Base-by-base conservation (phyloP, 1,139 yeast genomes). In the Yamadazyma conglobata region DNA sequence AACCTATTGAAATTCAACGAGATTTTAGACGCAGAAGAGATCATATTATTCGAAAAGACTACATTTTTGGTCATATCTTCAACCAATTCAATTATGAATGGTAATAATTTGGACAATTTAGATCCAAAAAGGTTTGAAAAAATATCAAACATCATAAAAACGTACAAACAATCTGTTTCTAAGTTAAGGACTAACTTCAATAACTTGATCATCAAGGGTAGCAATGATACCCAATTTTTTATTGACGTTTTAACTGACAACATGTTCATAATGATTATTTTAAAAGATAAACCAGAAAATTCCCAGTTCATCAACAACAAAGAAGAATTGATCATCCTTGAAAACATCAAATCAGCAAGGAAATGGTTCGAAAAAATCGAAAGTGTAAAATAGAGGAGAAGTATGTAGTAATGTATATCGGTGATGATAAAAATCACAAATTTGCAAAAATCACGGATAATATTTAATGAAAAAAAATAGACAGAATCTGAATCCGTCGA, bases 81-180 rank as follows among this genome's bases (percentile, higher is more conserved):
- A 2, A 78, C 95, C 6, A 58, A 67, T 13, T 59, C 68, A 8
- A 63, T 66, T 18, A 18, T 26, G 3, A 37, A 32, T 20, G 37
- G 36, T 3, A 33, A 53, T 46, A 33, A 44, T 39, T 22, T 29
- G 19, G 52, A 48, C 30, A 54, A 51, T 25, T 58, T 79, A 38
- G 97, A 88, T 52, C 96, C 97, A 4, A 88, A 89, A 49, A 66
- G 97, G 45, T 91, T 89, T 51, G 98, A 91, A 52, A 89, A 89
- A 56, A 88, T 91, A 19, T 84, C 95, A 22, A 89, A 88, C 54
- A 88, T 89, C 36, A 87, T 91, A 66, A 91, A 91, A 50, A 88
- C 95, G 10, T 91, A 86, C 58, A 89, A 91, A 50, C 96, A 91
- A 58, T 84, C 95, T 39, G 88, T 94, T 32, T 79, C 88, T 30